Base-by-base conservation (phyloP, 495 filamentous ascomycete species). In the Trichoderma asperelloides region DNA sequence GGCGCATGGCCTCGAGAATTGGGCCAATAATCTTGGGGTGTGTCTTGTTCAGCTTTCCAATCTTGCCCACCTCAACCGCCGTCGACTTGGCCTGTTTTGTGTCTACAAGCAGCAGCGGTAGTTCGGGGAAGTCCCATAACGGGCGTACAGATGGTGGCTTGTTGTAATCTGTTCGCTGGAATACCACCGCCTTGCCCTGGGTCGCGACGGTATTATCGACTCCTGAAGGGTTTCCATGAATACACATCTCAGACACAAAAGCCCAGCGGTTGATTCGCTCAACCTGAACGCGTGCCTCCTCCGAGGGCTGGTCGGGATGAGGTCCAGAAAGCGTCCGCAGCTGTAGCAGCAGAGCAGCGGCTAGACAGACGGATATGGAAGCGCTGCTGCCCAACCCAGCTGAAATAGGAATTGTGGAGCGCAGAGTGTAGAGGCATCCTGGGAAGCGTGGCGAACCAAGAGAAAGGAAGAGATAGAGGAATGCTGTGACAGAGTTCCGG, bases 151-250 rank as follows among this genome's bases (percentile, higher is more conserved):
- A 74, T 0, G 94, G 92, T 8, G 93, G 90, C 71, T 88, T 89
- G 39, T 74, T 79, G 74, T 92, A 93, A 74, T 96, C 91, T 39
- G 77, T 80, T 57, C 95, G 85, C 71, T 91, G 87, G 79, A 96
- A 98, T 39, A 96, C 81, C 2, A 97, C 93, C 4, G 93, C 95
- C 79, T 94, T 96, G 65, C 95, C 95, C 70, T 91, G 87, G 13
- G 92, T 89, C 51, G 94, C 80, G 63, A 98, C 94, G n/a, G 95
- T 98, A 76, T 98, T 98, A 79, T 98, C 95, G 64, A 98, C 91
- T 0, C 95, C 95, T 11, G 91, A 96, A 5, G 95, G 94, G 74
- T 96, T 96, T 30, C 93, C 93, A 76, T 98, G 95, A 55, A 97
- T 97, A 72, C 91, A 93, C 84, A 97, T 88, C 78, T 98, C 95